Conservation (phyloP, 805 yeast species). For the Lachancea kluyveri region DNA sequence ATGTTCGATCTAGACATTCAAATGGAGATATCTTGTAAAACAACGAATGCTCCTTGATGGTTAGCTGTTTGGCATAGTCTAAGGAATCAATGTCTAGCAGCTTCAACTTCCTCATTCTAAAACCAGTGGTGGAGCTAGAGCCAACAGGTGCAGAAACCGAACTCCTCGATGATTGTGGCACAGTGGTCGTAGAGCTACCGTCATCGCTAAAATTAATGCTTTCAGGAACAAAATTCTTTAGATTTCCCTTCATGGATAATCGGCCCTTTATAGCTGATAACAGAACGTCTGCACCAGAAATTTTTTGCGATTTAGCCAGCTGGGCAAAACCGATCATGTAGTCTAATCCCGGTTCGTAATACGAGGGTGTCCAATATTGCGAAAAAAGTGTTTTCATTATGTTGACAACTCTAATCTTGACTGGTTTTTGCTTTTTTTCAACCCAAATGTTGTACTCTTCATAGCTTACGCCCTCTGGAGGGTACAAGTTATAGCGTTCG, state of each 20-base stretch:
- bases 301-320: constrained; percentile 34
- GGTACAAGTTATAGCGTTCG: constrained; percentile 59
- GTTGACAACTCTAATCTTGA: constrained; percentile 58
- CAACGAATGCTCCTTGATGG: constrained; percentile 65
- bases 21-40: constrained; percentile 63
- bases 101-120: constrained; percentile 37
- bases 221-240: constrained; percentile 7
- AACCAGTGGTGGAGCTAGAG: constrained; percentile 6
- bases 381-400: constrained; percentile 62
- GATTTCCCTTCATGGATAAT: constrained; percentile 7
- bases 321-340: constrained; percentile 35
- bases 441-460: constrained; percentile 79
- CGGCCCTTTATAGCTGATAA: constrained; percentile 6
- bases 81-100: constrained; percentile 63
- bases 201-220: constrained; percentile 4
- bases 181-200: constrained; percentile 2
- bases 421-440: constrained; percentile 60
- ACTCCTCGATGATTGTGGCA: constrained; percentile 1
- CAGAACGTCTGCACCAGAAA: constrained; percentile 35
- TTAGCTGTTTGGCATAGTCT: constrained; percentile 79
- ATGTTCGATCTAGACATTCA: constrained; percentile 71
- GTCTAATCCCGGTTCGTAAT: constrained; percentile 41
- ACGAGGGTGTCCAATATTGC: constrained; percentile 63
- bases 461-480: constrained; percentile 83
- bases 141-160: constrained; percentile 1